These are phyloP conservation scores for Isoetes taiwanensis DNA, from an alignment of 75 land plant genomes.

Conservation along the genomic window DNA sequence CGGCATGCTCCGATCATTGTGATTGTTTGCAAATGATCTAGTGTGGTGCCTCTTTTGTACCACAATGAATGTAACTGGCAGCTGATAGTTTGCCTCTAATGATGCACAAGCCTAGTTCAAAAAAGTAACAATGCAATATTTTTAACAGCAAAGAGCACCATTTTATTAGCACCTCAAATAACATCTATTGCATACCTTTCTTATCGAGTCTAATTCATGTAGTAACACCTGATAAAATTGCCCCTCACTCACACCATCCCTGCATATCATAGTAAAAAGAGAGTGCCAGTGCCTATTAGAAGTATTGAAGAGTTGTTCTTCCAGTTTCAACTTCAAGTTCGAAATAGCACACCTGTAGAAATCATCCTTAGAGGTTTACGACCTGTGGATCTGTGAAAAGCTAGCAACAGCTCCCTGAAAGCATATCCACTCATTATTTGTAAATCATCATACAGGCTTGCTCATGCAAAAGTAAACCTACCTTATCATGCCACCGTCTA, in stretches of 20 bases:
- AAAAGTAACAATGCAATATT: not conserved
- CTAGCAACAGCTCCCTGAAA: slow-evolving; percentile 1
- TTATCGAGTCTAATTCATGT: not conserved
- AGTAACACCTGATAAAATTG: slow-evolving; percentile 4
- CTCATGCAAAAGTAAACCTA: not conserved
- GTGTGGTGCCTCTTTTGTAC: slow-evolving; percentile 4
- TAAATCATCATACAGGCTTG: not conserved
- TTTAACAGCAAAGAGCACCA: not conserved
- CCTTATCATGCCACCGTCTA: slow-evolving; percentile 1
- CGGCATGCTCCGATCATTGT: too few species aligned
- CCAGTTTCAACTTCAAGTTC: not conserved
- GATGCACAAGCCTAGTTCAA: not conserved
- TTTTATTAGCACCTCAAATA: not conserved
- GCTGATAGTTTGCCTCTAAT: slow-evolving; percentile 3
- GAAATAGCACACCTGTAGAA: not conserved
- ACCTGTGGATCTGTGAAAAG: not conserved
- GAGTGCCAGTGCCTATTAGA: too few species aligned
- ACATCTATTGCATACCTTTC: slow-evolving; percentile 1
- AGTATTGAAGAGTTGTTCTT: not conserved
- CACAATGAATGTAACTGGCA: not conserved
- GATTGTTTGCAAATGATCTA: not conserved
- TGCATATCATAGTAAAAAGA: not conserved
- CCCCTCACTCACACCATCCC: slow-evolving; percentile 10
- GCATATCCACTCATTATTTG: too few species aligned
- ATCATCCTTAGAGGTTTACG: not conserved